Evolutionary conservation across 106 monocot species (phyloP), one percentile per base, ranked within the genome.

Genomic region (Dioscorea alata): DNA sequence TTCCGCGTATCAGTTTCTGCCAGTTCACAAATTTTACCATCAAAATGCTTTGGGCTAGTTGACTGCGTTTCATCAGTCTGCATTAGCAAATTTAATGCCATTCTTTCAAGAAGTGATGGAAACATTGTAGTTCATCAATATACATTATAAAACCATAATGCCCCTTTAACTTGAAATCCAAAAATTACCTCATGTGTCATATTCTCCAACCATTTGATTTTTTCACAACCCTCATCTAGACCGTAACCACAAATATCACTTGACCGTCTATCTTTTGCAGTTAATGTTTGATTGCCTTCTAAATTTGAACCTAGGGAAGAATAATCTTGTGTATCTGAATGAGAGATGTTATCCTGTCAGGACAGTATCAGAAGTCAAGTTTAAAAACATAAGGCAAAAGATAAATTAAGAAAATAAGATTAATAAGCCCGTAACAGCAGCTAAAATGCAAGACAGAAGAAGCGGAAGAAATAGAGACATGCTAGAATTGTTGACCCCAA

Each of bases 401-500:
- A 42, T 42, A 6, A 42, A 42, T 42, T 42, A 10, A 42, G 5
- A 42, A 42, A 42, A 42, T 42, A 10, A 42, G 42, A 42, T 8
- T 8, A 42, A 42, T 42, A 6, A 42, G 10, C 5, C 42, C 10
- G 6, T 42, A 42, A 42, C 42, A 8, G 42, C 42, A 42, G 42
- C 42, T 42, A 42, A 42, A 42, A 42, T 42, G 42, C 6, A 42
- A 5, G 42, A 6, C 0, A 6, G 5, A 42, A 32, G 21, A 58
- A 34, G 0, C 0, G 10, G 5, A 42, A 32, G 21, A 58, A 34
- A 69, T 33, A 58, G n/a, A 31, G 52, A 13, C 25, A 14, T 48
- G 23, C 49, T 42, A 42, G 42, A 42, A 42, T 48, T 18, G 20
- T 15, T 49, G 28, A 88, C 84, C 81, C 73, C 71, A 67, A 70